These are phyloP conservation scores for Magnusiomyces magnusii DNA, from an alignment of 1,139 yeast species.

Conservation along the genomic window DNA sequence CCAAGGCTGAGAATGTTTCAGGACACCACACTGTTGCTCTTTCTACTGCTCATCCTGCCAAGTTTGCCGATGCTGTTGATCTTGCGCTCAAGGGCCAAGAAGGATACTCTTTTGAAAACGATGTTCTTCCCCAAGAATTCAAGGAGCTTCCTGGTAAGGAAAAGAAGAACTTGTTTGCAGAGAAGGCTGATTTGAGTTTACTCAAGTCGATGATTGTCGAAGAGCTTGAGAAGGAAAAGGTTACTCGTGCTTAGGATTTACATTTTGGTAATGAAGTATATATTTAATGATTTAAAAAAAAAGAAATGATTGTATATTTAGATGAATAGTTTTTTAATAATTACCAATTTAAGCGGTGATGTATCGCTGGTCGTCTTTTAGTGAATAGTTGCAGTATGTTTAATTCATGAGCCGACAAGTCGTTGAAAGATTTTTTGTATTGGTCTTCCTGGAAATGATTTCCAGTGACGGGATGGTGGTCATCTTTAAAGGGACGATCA, in stretches of 20 bases:
- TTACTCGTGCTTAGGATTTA: neutral
- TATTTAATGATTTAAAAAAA: too few species aligned
- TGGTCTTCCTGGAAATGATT: neutral
- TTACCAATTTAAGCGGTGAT: neutral
- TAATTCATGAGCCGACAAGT: neutral
- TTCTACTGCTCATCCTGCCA: conserved; percentile 98
- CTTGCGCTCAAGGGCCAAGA: conserved; percentile 57
- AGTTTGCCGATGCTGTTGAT: conserved; percentile 93
- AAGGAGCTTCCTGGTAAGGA: conserved; percentile 61
- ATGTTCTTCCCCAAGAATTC: conserved; percentile 85
- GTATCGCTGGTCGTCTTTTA: neutral
- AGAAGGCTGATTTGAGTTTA: conserved; percentile 61
- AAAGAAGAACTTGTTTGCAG: conserved; percentile 70
- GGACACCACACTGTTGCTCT: conserved; percentile 55
- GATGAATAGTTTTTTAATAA: too few species aligned
- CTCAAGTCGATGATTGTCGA: conserved; percentile 70
- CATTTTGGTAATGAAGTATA: neutral
- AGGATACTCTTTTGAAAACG: conserved; percentile 76
- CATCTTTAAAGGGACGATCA: too few species aligned
- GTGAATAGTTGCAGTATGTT: neutral
- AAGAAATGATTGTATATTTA: too few species aligned
- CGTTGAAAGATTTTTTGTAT: neutral
- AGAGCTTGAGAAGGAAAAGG: conserved; percentile 47
- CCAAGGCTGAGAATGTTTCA: conserved; percentile 27
- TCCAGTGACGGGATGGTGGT: too few species aligned